A percentile compares a stretch with the other conserved stretches of the same genome.
Evolutionary conservation across 2,329 filamentous ascomycete genomes (phyloP).

Genomic region (Daldinia sp.): DNA sequence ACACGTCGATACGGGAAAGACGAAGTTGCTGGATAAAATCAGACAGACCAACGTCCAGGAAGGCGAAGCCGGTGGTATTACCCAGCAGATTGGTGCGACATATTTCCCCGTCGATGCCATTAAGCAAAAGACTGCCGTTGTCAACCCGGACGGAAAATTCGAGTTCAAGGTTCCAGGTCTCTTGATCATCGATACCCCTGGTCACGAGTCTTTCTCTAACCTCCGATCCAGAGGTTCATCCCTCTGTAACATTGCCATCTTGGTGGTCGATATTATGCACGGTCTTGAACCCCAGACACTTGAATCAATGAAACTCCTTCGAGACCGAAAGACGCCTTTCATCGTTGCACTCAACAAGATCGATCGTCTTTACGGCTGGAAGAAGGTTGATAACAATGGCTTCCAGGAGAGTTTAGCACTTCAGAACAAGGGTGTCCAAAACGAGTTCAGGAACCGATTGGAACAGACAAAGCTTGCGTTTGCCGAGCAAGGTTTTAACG

Average conservation of each 20-base stretch:
- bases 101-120: constrained; percentile 98
- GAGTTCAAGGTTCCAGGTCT: constrained; percentile 98
- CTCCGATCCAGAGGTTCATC: constrained; percentile 95
- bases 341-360: constrained; percentile 99
- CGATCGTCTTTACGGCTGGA: constrained; percentile 98
- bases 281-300: constrained; percentile 96
- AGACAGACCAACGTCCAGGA: constrained; percentile 98
- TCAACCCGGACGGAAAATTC: constrained; percentile 89
- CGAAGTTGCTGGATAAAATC: constrained; percentile 98
- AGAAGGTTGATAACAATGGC: constrained; percentile 97
- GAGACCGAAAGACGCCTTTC: constrained; percentile 95
- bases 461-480: constrained; percentile 93
- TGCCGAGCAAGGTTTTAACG: constrained; percentile 96
- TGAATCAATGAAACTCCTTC: constrained; percentile 93
- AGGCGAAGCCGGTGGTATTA: constrained; percentile 98
- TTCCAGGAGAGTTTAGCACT: constrained; percentile 91
- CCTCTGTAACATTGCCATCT: constrained; percentile 98
- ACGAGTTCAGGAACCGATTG: constrained; percentile 91
- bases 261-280: constrained; percentile 99
- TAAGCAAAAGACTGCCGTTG: constrained; percentile 88
- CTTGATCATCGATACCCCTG: constrained; percentile 95
- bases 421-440: constrained; percentile 92
- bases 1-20: constrained; percentile 99
- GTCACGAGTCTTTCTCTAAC: constrained; percentile 99
- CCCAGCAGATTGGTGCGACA: constrained; percentile 98